Evolutionary conservation across 441 rosid species (phyloP), one percentile per base, ranked within the genome.

Genomic region (Gossypium trilobum): DNA sequence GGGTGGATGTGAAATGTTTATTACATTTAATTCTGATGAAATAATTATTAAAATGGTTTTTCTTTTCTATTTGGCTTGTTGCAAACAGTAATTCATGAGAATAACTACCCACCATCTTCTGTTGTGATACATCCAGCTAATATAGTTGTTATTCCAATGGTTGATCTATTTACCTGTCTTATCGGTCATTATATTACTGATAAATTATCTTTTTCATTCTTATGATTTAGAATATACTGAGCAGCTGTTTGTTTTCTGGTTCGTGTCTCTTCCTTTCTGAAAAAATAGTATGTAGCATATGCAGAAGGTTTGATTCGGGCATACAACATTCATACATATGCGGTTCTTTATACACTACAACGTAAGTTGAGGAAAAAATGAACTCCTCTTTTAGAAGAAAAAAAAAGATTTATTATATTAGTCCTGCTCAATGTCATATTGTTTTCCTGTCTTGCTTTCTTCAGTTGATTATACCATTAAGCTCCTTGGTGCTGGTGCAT

Each of bases 241-340:
- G 16, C 25, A 4, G 14, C 54, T 60, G 17, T 56, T 60, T 73
- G 31, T 70, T 69, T 59, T 74, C 17, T 74, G 73, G 50, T 58
- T 76, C 59, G 31, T 80, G 78, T 66, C 56, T 77, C 82, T 75
- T 91, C 44, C 39, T 29, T 73, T 33, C 52, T 58, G 42, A 54
- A 64, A 50, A 52, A 52, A 63, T 13, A 93, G 99, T 93, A 91
- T 82, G 96, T 95, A 68, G 99, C 99, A 39, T 95, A 95, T 89
- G 97, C 99, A 57, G 99, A 95, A 73, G 99, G 99, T 70, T 81
- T 91, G 81, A 95, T 93, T 76, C 90, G 97, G 82, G 99, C 99
- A 11, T 95, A 95, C 83, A 95, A 91, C 87, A 93, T 93, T 79
- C 93, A 91, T 64, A 83, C 97, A 22, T 95, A 95, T 81, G 98